Conservation (phyloP, 208 protist genomes). For the Balamuthia mandrillaris region DNA sequence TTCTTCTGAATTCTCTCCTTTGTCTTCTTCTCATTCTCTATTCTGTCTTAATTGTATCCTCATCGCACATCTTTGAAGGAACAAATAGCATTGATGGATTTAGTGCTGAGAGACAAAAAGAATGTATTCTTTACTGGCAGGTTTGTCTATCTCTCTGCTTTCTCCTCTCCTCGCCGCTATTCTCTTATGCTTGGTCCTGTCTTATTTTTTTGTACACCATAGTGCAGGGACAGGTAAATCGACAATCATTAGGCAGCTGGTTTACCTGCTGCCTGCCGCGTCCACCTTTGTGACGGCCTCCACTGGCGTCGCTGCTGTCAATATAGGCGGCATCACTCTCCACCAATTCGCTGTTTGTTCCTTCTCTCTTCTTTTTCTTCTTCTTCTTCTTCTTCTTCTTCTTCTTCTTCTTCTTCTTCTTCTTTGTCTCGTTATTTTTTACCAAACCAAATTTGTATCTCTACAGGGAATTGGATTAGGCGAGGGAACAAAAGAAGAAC, state of each 20-base stretch:
- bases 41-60: not conserved
- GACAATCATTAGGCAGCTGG: constrained; percentile 53
- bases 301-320: constrained; percentile 62
- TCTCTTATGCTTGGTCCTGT: not conserved
- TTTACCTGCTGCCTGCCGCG: constrained; percentile 15
- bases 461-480: not conserved
- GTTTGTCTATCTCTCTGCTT: not conserved
- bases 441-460: not conserved
- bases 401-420: not conserved
- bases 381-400: not conserved
- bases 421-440: not conserved
- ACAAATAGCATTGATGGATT: constrained; percentile 27
- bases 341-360: constrained; percentile 7
- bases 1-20: too few species aligned
- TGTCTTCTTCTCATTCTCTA: too few species aligned
- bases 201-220: not conserved
- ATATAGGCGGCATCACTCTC: constrained; percentile 48
- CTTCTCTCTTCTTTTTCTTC: too few species aligned
- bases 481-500: not conserved
- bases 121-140: constrained; percentile 64
- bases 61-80: constrained; percentile 3
- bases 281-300: constrained; percentile 50
- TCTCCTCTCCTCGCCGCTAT: not conserved
- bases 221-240: constrained; percentile 68
- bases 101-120: constrained; percentile 19